Conservation (phyloP, 2,329 filamentous ascomycete genomes). For the Diaporthe ampelina region DNA sequence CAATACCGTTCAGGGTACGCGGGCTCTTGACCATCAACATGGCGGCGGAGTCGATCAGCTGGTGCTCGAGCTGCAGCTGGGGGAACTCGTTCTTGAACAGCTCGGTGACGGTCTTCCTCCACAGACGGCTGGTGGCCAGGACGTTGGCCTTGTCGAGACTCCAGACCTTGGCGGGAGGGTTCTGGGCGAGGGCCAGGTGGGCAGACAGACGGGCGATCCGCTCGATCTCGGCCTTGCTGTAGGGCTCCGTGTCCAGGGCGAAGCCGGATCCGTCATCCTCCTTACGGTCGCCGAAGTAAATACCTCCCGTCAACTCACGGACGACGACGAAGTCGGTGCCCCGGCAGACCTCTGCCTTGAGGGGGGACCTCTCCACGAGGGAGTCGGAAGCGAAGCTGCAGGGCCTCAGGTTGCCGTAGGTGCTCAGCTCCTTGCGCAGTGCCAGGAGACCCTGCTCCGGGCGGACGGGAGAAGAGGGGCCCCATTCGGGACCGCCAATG, state of each 20-base stretch:
- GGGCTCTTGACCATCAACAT: conserved; percentile 99
- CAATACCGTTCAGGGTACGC: conserved; percentile 85
- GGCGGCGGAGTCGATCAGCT: conserved; percentile 95
- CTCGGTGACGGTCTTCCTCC: conserved; percentile 89
- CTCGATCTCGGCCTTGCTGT: conserved; percentile 88
- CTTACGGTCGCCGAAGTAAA: conserved; percentile 93
- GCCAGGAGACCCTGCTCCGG: conserved; percentile 93
- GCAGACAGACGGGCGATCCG: conserved; percentile 87
- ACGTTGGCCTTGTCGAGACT: conserved; percentile 98
- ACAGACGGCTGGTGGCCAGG: conserved; percentile 88
- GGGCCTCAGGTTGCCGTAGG: conserved; percentile 94
- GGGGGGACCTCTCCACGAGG: conserved; percentile 86
- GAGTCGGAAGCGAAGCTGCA: conserved; percentile 95
- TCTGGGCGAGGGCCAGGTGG: conserved; percentile 81
- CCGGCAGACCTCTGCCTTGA: conserved; percentile 87
- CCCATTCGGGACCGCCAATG: conserved; percentile 98
- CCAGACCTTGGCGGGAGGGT: conserved; percentile 84
- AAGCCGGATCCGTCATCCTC: conserved; percentile 75
- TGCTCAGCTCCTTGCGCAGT: conserved; percentile 92
- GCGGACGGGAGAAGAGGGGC: conserved; percentile 82
- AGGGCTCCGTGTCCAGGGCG: conserved; percentile 89
- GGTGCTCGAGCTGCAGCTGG: conserved; percentile 84
- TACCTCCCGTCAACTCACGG: conserved; percentile 90
- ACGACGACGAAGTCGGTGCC: conserved; percentile 94
- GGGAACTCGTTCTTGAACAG: conserved; percentile 92